Conservation (phyloP, 495 filamentous ascomycete species). For the Astrocystis sublimbata region DNA sequence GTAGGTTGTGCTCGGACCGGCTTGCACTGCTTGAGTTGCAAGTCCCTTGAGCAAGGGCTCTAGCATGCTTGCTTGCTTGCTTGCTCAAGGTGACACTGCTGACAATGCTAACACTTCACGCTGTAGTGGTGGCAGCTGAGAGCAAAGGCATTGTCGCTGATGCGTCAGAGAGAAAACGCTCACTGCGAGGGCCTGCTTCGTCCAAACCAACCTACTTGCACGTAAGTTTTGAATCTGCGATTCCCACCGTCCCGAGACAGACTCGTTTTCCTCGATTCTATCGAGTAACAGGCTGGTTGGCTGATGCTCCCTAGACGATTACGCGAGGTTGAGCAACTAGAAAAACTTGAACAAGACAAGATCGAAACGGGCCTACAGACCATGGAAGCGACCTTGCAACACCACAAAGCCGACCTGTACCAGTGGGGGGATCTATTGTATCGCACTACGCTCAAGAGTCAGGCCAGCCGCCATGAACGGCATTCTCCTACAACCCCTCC, state of each 20-base stretch:
- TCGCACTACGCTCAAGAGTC: constrained; percentile 28
- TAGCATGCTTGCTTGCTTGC: no score
- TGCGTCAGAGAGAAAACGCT: constrained; percentile 50
- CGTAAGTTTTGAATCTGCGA: constrained; percentile 23
- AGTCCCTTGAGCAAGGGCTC: not conserved
- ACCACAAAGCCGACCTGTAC: constrained; percentile 33
- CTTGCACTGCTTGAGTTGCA: not conserved
- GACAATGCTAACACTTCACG: not conserved
- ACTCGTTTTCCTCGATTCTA: no score
- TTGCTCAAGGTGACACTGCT: no score
- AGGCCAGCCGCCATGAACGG: constrained; percentile 14
- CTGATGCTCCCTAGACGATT: constrained; percentile 25
- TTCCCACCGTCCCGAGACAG: not conserved
- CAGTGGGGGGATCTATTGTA: constrained; percentile 31
- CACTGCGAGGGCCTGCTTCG: constrained; percentile 35
- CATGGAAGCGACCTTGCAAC: constrained; percentile 28
- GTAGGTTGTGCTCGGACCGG: not conserved
- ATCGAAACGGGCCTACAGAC: constrained; percentile 22
- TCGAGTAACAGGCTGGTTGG: not conserved
- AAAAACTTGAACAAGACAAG: constrained; percentile 22
- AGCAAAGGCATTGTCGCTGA: constrained; percentile 35
- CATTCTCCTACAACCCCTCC: constrained; percentile 10
- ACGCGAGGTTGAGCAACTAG: constrained; percentile 29
- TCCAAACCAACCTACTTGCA: constrained; percentile 41
- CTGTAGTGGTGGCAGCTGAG: constrained; percentile 34